phyloP scores from a whole-genome alignment of 2,329 filamentous ascomycete species.

The Pseudopithomyces chartarum region DNA sequence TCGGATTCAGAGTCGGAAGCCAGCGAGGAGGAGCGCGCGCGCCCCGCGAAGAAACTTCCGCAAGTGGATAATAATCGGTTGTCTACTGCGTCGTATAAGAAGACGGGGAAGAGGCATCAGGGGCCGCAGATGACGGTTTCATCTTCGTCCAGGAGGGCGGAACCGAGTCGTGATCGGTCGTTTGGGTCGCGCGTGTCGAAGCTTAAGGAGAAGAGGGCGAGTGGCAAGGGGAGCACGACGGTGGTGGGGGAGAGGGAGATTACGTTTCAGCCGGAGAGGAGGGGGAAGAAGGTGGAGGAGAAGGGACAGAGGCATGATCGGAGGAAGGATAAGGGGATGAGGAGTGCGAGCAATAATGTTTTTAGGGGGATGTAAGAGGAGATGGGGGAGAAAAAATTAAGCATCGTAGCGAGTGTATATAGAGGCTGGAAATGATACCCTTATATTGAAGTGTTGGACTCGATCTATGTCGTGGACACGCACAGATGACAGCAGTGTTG shows the following conservation, averaged over 20 bases:
- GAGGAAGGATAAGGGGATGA: constrained; percentile 59
- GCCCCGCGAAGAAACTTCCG: constrained; percentile 30
- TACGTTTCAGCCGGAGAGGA: constrained; percentile 70
- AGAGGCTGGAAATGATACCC: constrained; percentile 1
- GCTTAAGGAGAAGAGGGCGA: constrained; percentile 35
- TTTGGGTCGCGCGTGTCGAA: constrained; percentile 61
- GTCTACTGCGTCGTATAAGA: constrained; percentile 69
- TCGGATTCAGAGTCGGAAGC: constrained; percentile 39
- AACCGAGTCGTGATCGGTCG: constrained; percentile 56
- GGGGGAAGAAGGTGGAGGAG: constrained; percentile 43
- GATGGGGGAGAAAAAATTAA: neutral
- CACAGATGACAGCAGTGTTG: too few relatives aligned
- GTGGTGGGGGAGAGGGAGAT: constrained; percentile 65
- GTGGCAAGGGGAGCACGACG: constrained; percentile 24
- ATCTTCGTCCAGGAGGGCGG: constrained; percentile 51
- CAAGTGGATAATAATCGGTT: constrained; percentile 49
- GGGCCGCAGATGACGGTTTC: constrained; percentile 61
- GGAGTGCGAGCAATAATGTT: constrained; percentile 77
- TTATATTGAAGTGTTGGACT: too few relatives aligned
- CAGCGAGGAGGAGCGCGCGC: constrained; percentile 32
- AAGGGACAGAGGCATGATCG: constrained; percentile 34
- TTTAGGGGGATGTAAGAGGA: constrained; percentile 66
- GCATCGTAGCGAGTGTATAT: neutral
- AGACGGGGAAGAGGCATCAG: constrained; percentile 53
- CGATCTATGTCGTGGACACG: too few relatives aligned